phyloP scores from a whole-genome alignment of 768 basidiomycete species.

The Auricularia heimuer region DNA sequence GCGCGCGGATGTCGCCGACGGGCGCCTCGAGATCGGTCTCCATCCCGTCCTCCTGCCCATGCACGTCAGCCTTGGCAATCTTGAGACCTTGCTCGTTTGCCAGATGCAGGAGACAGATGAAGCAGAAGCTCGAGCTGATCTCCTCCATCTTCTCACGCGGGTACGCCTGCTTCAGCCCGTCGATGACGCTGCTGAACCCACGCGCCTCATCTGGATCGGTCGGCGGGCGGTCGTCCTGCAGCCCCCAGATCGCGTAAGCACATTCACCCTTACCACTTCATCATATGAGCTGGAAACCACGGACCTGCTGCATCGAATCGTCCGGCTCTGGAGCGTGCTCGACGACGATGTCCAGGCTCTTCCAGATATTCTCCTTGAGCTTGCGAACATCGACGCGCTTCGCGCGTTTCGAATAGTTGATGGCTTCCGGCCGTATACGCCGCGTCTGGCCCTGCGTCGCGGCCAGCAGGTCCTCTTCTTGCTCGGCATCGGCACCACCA shows the following conservation, averaged over 20 bases:
- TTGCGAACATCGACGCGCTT: constrained; percentile 95
- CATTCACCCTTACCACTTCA: constrained; percentile 30
- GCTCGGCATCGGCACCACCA: constrained; percentile 41
- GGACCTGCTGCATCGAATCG: too few relatives aligned
- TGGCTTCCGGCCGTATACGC: constrained; percentile 74
- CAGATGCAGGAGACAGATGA: constrained; percentile 92
- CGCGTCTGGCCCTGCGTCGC: constrained; percentile 68
- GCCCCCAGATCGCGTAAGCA: background rate
- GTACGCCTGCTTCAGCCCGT: constrained; percentile 70
- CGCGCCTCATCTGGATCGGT: constrained; percentile 61
- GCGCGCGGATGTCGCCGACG: constrained; percentile 15
- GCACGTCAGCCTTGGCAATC: constrained; percentile 35
- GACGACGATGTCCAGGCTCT: constrained; percentile 70
- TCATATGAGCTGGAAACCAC: too few relatives aligned
- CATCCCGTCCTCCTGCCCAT: constrained; percentile 12
- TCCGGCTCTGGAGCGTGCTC: constrained; percentile 13
- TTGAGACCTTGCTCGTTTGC: constrained; percentile 95
- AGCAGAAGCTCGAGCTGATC: constrained; percentile 98
- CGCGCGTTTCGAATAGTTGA: constrained; percentile 90
- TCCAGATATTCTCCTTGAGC: constrained; percentile 98
- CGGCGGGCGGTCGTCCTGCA: constrained; percentile 32
- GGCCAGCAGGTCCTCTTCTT: constrained; percentile 81
- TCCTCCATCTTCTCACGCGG: constrained; percentile 93
- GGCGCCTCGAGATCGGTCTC: constrained; percentile 7
- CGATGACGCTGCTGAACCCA: constrained; percentile 73